Percentiles rank a stretch among this genome's conserved stretches.
Evolutionary conservation across 257 asterid species (phyloP).

Genomic region (Striga asiatica): DNA sequence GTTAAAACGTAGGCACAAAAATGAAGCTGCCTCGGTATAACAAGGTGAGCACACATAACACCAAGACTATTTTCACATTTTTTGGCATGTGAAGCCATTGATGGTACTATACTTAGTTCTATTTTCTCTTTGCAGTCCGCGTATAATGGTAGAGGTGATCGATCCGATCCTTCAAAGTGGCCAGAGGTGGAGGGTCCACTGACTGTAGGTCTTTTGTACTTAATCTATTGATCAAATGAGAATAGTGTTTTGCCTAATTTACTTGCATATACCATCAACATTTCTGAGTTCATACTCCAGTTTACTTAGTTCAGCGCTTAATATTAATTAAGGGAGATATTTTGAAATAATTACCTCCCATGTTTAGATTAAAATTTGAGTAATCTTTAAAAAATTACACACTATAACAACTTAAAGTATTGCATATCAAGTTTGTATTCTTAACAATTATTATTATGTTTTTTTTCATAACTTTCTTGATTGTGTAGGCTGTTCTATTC

Average conservation of each 20-base stretch:
- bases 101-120: conserved; percentile 13
- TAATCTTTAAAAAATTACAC: too few relatives aligned
- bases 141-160: conserved; percentile 81
- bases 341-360: not conserved
- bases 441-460: too few relatives aligned
- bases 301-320: conserved; percentile 2
- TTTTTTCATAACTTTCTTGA: not conserved
- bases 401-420: too few relatives aligned
- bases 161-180: conserved; percentile 90
- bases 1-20: conserved; percentile 46
- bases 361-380: not conserved
- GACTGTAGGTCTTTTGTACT: conserved; percentile 36
- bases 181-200: conserved; percentile 96
- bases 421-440: too few relatives aligned
- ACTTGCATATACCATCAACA: too few relatives aligned
- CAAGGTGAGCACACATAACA: conserved; percentile 43
- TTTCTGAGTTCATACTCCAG: too few relatives aligned
- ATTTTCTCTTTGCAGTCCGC: conserved; percentile 98
- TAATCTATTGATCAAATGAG: not conserved
- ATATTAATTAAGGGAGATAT: not conserved
- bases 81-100: conserved; percentile 19
- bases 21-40: conserved; percentile 90
- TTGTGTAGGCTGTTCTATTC: conserved; percentile 64
- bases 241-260: too few relatives aligned
- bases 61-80: conserved; percentile 10